Evolutionary conservation across 2,329 filamentous ascomycete genomes (phyloP), one percentile per base, ranked within the genome.

Genomic region (Tolypocladium ophioglossoides): DNA sequence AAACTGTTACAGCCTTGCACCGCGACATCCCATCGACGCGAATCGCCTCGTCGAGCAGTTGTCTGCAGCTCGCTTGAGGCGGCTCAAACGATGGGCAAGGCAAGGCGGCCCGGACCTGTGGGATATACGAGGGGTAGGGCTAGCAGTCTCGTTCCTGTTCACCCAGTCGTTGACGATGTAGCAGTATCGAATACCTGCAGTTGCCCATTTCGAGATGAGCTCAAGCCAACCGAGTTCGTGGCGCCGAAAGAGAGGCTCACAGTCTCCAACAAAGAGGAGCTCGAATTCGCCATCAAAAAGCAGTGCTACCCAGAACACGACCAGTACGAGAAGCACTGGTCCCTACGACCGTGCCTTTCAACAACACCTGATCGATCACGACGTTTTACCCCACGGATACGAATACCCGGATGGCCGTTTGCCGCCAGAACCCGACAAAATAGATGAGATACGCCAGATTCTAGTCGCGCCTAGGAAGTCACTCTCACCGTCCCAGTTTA

Each of bases 401-500:
- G 50, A 52, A 20, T 59, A 58, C 50, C 60, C 55, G 11, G 54
- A 61, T 35, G 58, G 58, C n/a, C 18, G 32, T 16, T 35, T 35
- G 18, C 51, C 49, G 16, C 50, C 57, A 20, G 20, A 57, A 22
- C 62, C 58, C 18, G 56, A 56, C 3, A 63, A 63, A 20, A 53
- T 59, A 11, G 54, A 57, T 8, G 59, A 63, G 9, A 64, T 64
- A 7, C 22, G 38, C 4, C 34, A 24, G 52, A 54, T 32, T 9
- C 48, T 63, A 4, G 40, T 47, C 14, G 50, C 51, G 35, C 57
- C 44, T 16, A 55, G 59, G 48, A 27, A 20, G 41, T 74, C 70
- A 18, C 67, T 74, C 55, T 73, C 69, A 16, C 65, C 65, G 30
- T 68, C 66, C 20, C 52, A 55, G 24, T 72, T 72, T 55, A 61